Evolutionary conservation across 140 eudicot species (phyloP), one percentile per base, ranked within the genome.

Genomic region (Cichorium intybus): DNA sequence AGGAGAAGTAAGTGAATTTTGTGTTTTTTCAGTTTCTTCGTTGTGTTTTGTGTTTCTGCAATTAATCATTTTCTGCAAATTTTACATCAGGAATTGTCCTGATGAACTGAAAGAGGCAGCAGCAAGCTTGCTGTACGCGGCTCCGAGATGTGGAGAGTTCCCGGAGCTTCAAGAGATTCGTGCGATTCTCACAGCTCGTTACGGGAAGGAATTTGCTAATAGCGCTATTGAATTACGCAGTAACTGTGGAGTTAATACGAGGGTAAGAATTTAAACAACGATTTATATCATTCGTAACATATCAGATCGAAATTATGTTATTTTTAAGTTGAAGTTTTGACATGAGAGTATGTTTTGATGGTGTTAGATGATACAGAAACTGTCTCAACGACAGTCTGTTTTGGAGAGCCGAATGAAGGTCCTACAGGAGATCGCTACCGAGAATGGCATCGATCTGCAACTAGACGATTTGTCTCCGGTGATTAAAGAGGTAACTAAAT

Each of bases 101-200:
- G 93, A 92, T 26, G 98, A 92, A 65, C 52, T 85, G 15, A 76
- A 74, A 52, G 98, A 92, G 75, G 96, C 92, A 1, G 74, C 74
- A 17, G 75, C 98, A 2, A 83, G 89, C 70, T 69, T 88, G 77
- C 49, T 92, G 7, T 88, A 45, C 51, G 95, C 96, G 5, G 73
- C 98, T 69, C 80, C 95, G 15, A 92, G 98, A 76, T 85, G 89
- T 62, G 98, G 98, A 10, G 96, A 88, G 35, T 85, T 85, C 58
- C 96, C 96, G 0, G 98, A 92, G 75, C 96, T 92, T 65, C 83
- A 77, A 69, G 87, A 85, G 77, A 69, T 92, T 75, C 93, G 96
- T 1, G 60, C 81, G 14, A 51, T 88, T 62, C 77, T 92, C 55
- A 74, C 84, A 1, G 66, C 89, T 26, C 76, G 81, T 9, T 92